phyloP scores from a whole-genome alignment of 2,329 filamentous ascomycete species.

The Colletotrichum tropicicola region DNA sequence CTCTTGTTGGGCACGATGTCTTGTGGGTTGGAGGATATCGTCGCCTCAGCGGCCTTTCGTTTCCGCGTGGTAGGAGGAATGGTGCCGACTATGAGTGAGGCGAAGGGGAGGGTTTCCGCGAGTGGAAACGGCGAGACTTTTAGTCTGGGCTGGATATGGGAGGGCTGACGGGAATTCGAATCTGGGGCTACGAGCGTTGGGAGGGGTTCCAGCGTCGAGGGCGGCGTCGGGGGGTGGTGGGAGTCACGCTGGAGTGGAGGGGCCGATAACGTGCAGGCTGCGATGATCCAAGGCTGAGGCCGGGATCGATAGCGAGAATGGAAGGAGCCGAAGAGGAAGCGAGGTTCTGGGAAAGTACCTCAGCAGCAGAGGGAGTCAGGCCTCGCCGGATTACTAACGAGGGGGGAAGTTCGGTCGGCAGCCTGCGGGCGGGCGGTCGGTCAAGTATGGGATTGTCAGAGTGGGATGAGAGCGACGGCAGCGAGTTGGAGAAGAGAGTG shows the following conservation, averaged over 20 bases:
- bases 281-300: constrained; percentile 16
- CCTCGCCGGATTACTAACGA: constrained; percentile 12
- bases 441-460: not conserved
- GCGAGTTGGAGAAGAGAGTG: not conserved
- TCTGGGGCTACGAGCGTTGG: not conserved
- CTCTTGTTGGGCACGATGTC: constrained; percentile 60
- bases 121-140: constrained; percentile 6
- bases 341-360: not conserved
- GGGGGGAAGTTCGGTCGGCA: not conserved
- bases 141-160: not conserved
- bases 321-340: not conserved
- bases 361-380: not conserved
- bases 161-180: not conserved
- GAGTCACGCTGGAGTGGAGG: not conserved
- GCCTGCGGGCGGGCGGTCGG: not conserved
- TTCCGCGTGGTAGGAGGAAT: constrained; percentile 70
- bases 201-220: not conserved
- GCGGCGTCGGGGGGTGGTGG: not conserved
- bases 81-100: constrained; percentile 48
- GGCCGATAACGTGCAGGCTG: constrained; percentile 5
- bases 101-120: constrained; percentile 24
- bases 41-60: constrained; percentile 73
- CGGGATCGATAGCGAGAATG: not conserved
- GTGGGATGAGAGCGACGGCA: constrained; percentile 1
- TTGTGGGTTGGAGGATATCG: constrained; percentile 56